These are phyloP conservation scores for Purshia tridentata DNA, from an alignment of 306 rosid genomes.

Conservation along the genomic window DNA sequence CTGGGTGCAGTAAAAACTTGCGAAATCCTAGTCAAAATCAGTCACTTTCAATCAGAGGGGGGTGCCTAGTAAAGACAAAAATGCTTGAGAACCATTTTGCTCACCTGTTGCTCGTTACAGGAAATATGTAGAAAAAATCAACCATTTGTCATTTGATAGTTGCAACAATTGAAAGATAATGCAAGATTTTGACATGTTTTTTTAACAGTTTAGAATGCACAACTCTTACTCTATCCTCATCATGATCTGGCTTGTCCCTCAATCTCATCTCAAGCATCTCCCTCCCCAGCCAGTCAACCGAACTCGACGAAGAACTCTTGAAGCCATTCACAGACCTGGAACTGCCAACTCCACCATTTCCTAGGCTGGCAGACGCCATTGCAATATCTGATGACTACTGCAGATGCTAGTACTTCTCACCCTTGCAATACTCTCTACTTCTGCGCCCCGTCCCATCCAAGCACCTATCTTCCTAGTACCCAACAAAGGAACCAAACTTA, in stretches of 20 bases:
- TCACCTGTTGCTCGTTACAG: neutral
- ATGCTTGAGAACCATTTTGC: neutral
- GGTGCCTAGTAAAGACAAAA: neutral
- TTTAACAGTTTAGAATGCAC: slow-evolving; percentile 3
- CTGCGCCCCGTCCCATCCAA: slow-evolving; percentile 37
- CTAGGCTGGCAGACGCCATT: slow-evolving; percentile 92
- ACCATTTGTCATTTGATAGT: neutral
- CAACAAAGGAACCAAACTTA: slow-evolving; percentile 4
- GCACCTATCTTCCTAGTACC: slow-evolving; percentile 30
- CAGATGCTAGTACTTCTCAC: slow-evolving; percentile 27
- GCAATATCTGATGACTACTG: slow-evolving; percentile 12
- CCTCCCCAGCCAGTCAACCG: slow-evolving; percentile 98
- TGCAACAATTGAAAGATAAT: slow-evolving; percentile 1
- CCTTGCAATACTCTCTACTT: slow-evolving; percentile 22
- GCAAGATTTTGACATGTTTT: neutral
- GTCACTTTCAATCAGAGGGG: neutral
- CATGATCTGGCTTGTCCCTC: slow-evolving; percentile 59
- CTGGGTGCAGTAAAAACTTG: slow-evolving; percentile 8
- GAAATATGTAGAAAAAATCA: neutral
- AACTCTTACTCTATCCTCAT: slow-evolving; percentile 60
- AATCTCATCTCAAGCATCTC: slow-evolving; percentile 96
- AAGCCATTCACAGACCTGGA: slow-evolving; percentile 84
- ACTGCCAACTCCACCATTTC: slow-evolving; percentile 86
- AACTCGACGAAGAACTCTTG: slow-evolving; percentile 79
- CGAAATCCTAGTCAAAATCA: neutral